Evolutionary conservation across 495 filamentous ascomycete genomes (phyloP).

Genomic region (Daldinia loculata): DNA sequence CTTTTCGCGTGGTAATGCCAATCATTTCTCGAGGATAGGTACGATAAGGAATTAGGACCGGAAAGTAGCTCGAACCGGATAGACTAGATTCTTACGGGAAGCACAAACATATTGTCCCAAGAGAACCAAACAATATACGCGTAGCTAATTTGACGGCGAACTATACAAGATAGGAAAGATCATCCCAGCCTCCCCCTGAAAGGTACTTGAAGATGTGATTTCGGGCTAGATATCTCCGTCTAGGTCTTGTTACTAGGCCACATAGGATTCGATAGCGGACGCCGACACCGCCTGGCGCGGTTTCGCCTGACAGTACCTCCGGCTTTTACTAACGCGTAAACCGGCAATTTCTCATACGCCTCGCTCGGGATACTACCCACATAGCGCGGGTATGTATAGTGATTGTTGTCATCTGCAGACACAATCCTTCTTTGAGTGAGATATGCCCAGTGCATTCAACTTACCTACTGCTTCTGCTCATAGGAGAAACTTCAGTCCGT

Average conservation of each 20-base stretch:
- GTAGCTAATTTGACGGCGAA: constrained; percentile 34
- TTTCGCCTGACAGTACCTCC: constrained; percentile 3
- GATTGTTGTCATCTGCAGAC: constrained; percentile 4
- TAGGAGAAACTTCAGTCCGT: too few relatives aligned
- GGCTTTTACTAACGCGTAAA: neutral
- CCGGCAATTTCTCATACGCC: neutral
- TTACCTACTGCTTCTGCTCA: neutral
- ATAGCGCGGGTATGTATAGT: constrained; percentile 1
- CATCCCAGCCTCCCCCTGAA: constrained; percentile 21
- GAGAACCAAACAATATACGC: constrained; percentile 23
- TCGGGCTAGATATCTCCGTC: constrained; percentile 5
- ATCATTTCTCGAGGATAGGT: constrained; percentile 32
- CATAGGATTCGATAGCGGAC: constrained; percentile 19
- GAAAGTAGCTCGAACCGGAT: constrained; percentile 36
- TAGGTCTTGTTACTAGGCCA: constrained; percentile 2
- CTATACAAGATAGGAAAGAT: constrained; percentile 42
- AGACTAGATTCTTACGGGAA: constrained; percentile 34
- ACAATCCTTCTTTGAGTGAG: constrained; percentile 6
- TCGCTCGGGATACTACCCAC: neutral
- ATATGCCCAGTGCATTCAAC: neutral
- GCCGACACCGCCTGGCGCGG: constrained; percentile 11
- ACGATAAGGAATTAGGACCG: constrained; percentile 27
- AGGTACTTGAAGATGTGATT: constrained; percentile 17
- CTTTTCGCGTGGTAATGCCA: constrained; percentile 33
- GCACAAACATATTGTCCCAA: constrained; percentile 32